These are phyloP conservation scores for Fusarium sp. DNA, from an alignment of 2,329 filamentous ascomycete species.

Conservation along the genomic window DNA sequence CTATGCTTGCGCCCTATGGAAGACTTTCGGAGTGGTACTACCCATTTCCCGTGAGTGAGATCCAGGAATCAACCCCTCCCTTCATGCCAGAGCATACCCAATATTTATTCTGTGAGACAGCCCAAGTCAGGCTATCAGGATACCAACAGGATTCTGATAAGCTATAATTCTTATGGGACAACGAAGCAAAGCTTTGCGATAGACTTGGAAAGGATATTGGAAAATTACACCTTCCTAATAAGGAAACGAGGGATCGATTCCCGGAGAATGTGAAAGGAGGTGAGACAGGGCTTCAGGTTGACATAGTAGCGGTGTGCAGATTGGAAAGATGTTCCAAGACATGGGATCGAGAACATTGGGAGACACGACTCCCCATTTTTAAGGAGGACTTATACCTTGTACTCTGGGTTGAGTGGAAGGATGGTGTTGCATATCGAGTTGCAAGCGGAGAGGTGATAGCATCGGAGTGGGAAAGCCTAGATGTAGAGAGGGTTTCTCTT, in stretches of 20 bases:
- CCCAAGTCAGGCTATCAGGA: not conserved
- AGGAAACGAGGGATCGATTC: accelerated
- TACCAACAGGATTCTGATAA: not conserved
- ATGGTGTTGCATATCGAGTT: not conserved
- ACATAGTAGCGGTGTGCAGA: constrained; percentile 2
- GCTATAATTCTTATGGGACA: accelerated
- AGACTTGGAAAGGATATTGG: accelerated
- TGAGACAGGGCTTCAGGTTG: not conserved
- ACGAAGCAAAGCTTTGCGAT: not conserved
- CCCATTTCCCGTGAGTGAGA: not conserved
- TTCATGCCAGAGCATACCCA: constrained; percentile 20
- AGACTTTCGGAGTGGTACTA: not conserved
- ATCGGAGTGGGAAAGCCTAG: not conserved
- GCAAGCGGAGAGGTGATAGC: not conserved
- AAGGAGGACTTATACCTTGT: not conserved
- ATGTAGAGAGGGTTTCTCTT: not conserved
- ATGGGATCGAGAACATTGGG: not conserved
- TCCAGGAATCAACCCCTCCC: not conserved
- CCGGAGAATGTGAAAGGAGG: not conserved
- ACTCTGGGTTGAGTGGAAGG: constrained; percentile 15
- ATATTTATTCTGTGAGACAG: constrained; percentile 13
- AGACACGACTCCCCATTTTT: not conserved
- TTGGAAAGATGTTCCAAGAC: not conserved
- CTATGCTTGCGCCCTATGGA: accelerated
- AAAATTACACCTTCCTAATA: accelerated